Base-by-base conservation (phyloP, 1,284 basidiomycete genomes). In the Sanghuangporus sanghuang region DNA sequence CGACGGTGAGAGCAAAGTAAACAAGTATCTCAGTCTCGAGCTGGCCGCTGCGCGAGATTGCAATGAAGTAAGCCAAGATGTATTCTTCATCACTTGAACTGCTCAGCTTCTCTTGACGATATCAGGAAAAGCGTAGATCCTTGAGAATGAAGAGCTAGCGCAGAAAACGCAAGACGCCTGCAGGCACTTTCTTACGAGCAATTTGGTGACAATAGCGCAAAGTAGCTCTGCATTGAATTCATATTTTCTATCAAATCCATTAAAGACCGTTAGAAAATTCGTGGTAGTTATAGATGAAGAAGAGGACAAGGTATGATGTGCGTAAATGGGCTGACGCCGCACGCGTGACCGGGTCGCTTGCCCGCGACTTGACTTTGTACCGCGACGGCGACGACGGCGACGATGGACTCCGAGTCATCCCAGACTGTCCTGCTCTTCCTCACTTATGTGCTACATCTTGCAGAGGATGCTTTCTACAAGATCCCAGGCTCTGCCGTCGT, bases 401-500 rank as follows among this genome's bases (percentile, higher is more conserved):
- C 40, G 32, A 58, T 58, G 62, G 62, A 63, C 36, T 57, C 64
- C 23, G 65, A 72, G 6, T 70, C 74, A 16, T 71, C 70, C 50
- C 84, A 88, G 67, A 85, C 87, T 32, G 69, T 89, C 42, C 82
- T 91, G 69, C 71, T 80, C 14, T 81, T 87, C 67, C 73, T 92
- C 52, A 78, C 85, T 1, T 77, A 80, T 57, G 81, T 81, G 0
- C 75, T 87, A 48, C 74, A 80, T 1, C 80, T 80, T 1, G 68
- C 83, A 4, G 85, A 91, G 73, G 77, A 79, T 16, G 80, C 80
- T 0, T 91, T 92, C 74, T 85, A 82, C 77, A 84, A 82, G 63
- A 77, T 97, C 36, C 96, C 95, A 2, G 95, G 96, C 58, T 96
- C 93, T 16, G 87, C 92, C 8, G 93, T 98, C 71, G 76, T 97